Evolutionary conservation across 2,329 filamentous ascomycete species (phyloP), one percentile per base, ranked within the genome.

Genomic region (Neonectria ditissima): DNA sequence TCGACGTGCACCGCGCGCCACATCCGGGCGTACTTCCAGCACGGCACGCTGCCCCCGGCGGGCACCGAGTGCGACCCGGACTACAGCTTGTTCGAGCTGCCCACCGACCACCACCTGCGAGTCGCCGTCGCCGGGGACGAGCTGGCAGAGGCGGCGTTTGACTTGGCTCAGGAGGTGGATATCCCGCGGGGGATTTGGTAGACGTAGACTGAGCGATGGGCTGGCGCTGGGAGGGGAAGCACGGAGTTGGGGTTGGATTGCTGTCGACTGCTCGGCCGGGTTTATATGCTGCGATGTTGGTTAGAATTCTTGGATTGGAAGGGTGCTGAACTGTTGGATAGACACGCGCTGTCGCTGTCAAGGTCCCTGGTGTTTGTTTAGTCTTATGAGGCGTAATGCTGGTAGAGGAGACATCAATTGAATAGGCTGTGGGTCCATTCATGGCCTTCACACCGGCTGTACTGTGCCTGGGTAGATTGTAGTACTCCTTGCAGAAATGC

Each of bases 31-130:
- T 85, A 85, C 65, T 84, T 85, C 67, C 80, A 83, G 65, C 67
- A 81, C 9, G 83, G 82, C 8, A 73, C 69, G 2, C 74, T 86
- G 1, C 87, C 87, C 0, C 68, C 72, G 2, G 71, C 76, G 0
- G 80, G 80, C 1, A 82, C 81, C 1, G 72, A 81, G 16, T 89
- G 86, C 63, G 78, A 82, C 30, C 76, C 79, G 0, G 82, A 86
- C 63, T 73, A 77, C 26, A 67, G 73, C 0, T 81, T 83, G 0
- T 86, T 86, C 47, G 77, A 77, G 47, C 65, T 76, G 44, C 65
- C 73, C n/a, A 47, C 53, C 16, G 60, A 55, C 2, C 62, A 67
- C 22, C 62, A 63, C n/a, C n/a, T n/a, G 13, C 24, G 24, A 4
- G 61, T 48, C 18, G 24, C 30, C 14, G 24, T 26, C 14, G 22